Base-by-base conservation (phyloP, 2,329 filamentous ascomycete genomes). In the Plenodomus tracheiphilus region DNA sequence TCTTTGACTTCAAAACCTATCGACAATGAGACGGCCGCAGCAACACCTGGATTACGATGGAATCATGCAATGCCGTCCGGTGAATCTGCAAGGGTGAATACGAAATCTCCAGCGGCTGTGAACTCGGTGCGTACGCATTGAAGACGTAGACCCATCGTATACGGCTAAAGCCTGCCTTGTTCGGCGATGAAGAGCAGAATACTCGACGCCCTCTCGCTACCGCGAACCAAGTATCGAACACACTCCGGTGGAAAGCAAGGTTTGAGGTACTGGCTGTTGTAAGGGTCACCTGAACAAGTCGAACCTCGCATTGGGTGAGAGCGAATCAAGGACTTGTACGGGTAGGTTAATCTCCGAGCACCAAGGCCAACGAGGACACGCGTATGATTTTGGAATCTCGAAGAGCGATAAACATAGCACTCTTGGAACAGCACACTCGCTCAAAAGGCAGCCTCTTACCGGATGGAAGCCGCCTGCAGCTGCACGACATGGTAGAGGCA, bases 181-280 rank as follows among this genome's bases (percentile, higher is more conserved):
- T 10, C 11, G 28, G 9, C 9, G 28, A 4, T 32, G 28, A 11
- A 32, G 28, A 11, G 4, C 6, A 32, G 28, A 15, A 32, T 32
- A 20, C 3, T 37, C 21, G 41, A 45, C 20, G 35, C 43, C 35
- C 16, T 35, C 41, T 43, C 42, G 47, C 39, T 41, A 51, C 46
- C 39, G 22, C 20, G 17, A 42, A 38, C 35, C 43, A 44, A 41
- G 41, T 46, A 41, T 42, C 20, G 38, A 46, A 19, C 19, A 35
- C 42, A 15, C 15, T 32, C 22, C 22, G 32, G 22, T 18, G 30
- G 38, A 18, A 16, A 13, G 4, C 18, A 21, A 18, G 30, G 13
- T 30, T 22, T 11, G 36, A 39, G 36, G 25, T 21, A 36, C 35
- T 20, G 20, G 36, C 32, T 25, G 37, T 40, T 25, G 37, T n/a